Percentiles rank a stretch among this genome's conserved stretches.
These are phyloP conservation scores for Piromyces finnis DNA, from an alignment of 192 early-diverging fungal genomes.

Conservation along the genomic window DNA sequence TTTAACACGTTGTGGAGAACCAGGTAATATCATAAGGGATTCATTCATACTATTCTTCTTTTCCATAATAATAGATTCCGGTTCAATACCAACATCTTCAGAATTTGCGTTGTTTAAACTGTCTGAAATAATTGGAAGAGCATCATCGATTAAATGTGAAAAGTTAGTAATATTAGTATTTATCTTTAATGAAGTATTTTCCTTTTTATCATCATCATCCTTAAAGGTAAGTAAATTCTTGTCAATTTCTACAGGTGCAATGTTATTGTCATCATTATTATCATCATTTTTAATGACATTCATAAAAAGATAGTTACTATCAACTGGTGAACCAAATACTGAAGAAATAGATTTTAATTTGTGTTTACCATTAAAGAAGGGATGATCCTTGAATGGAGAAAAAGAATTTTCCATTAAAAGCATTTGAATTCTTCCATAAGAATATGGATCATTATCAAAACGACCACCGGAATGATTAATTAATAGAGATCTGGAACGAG, in stretches of 20 bases:
- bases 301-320: neutral
- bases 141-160: neutral
- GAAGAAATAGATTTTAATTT: no score
- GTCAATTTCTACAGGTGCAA: neutral
- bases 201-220: neutral
- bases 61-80: neutral
- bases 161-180: no score
- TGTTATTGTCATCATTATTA: neutral
- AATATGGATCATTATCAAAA: neutral
- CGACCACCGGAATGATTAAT: neutral
- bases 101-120: no score
- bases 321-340: neutral
- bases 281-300: neutral
- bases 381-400: neutral
- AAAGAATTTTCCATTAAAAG: neutral
- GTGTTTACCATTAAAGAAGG: no score
- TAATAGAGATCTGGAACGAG: neutral
- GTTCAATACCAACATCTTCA: no score
- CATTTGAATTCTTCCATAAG: neutral
- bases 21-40: neutral
- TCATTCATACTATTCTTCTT: neutral
- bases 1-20: neutral
- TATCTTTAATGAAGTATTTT: no score
- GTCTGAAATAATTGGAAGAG: neutral
- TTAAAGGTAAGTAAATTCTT: neutral